These are phyloP conservation scores for Periconia digitata DNA, from an alignment of 2,329 filamentous ascomycete species.

Conservation along the genomic window DNA sequence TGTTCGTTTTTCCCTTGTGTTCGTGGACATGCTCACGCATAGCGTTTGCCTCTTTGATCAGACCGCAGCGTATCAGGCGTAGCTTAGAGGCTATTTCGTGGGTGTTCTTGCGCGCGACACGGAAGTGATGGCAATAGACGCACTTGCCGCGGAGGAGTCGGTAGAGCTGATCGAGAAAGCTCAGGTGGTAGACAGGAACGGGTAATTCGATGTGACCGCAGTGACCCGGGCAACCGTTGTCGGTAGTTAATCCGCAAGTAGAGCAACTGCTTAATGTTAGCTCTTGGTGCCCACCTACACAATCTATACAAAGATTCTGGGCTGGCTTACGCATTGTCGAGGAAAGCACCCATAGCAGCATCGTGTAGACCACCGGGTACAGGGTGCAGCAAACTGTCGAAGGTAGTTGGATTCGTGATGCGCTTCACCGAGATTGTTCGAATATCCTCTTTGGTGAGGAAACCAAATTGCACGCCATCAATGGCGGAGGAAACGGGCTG, in stretches of 20 bases:
- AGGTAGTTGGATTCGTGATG: slow-evolving; percentile 92
- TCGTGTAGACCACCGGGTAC: slow-evolving; percentile 91
- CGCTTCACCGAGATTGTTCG: slow-evolving; percentile 86
- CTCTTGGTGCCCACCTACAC: not conserved
- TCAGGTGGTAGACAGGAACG: slow-evolving; percentile 91
- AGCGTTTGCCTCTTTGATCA: slow-evolving; percentile 67
- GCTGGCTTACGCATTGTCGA: slow-evolving; percentile 76
- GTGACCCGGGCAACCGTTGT: slow-evolving; percentile 81
- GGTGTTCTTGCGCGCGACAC: slow-evolving; percentile 73
- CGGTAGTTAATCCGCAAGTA: slow-evolving; percentile 83
- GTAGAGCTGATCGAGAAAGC: slow-evolving; percentile 90
- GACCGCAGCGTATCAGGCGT: slow-evolving; percentile 79
- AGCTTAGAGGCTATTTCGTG: slow-evolving; percentile 83
- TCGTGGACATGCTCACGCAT: slow-evolving; percentile 50
- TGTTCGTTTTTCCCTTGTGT: slow-evolving; percentile 39
- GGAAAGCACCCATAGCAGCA: slow-evolving; percentile 85
- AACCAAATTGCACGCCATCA: slow-evolving; percentile 84
- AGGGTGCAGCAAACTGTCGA: slow-evolving; percentile 87
- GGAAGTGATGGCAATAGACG: slow-evolving; percentile 85
- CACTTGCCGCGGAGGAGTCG: slow-evolving; percentile 85
- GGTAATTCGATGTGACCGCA: slow-evolving; percentile 94
- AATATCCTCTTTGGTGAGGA: slow-evolving; percentile 81
- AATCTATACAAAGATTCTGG: not conserved
- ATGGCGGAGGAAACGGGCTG: slow-evolving; percentile 84
- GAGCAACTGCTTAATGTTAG: slow-evolving; percentile 67